Evolutionary conservation across 352 stramenopile species (phyloP).

Genomic region (Globisporangium uncinulatum): DNA sequence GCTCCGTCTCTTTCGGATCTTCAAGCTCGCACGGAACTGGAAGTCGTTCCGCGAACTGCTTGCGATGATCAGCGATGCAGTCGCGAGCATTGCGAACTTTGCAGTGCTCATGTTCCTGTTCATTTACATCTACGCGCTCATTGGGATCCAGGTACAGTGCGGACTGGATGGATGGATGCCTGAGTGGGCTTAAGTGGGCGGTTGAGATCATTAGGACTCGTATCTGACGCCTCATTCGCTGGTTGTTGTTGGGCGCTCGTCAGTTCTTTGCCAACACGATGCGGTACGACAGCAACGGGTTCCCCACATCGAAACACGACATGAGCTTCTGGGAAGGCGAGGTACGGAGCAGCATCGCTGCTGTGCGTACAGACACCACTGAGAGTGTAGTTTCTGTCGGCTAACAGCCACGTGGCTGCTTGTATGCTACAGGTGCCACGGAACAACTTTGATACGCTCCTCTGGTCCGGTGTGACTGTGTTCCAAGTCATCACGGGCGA

Average conservation of each 20-base stretch:
- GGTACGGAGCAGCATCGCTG: constrained; percentile 15
- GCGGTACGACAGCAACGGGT: constrained; percentile 85
- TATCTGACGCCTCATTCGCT: not conserved
- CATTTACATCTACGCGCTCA: constrained; percentile 93
- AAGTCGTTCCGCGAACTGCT: constrained; percentile 89
- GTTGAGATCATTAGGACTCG: too few relatives aligned
- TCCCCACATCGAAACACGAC: constrained; percentile 34
- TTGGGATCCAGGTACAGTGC: constrained; percentile 71
- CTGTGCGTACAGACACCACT: not conserved
- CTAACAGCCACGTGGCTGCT: not conserved
- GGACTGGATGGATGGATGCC: not conserved
- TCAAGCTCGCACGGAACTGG: constrained; percentile 94
- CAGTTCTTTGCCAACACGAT: constrained; percentile 94
- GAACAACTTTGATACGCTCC: constrained; percentile 88
- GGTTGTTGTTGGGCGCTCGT: not conserved
- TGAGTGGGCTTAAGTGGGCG: not conserved
- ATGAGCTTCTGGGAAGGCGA: constrained; percentile 58
- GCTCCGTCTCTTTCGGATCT: constrained; percentile 90
- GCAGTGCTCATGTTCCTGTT: constrained; percentile 92
- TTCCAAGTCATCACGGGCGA: constrained; percentile 94
- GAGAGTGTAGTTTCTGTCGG: too few relatives aligned
- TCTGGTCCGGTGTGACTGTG: constrained; percentile 77
- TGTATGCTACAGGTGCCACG: constrained; percentile 36
- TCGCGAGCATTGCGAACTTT: constrained; percentile 94
- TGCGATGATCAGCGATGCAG: constrained; percentile 81